Conservation (phyloP, 805 yeast species). For the Metschnikowia gelsemii region DNA sequence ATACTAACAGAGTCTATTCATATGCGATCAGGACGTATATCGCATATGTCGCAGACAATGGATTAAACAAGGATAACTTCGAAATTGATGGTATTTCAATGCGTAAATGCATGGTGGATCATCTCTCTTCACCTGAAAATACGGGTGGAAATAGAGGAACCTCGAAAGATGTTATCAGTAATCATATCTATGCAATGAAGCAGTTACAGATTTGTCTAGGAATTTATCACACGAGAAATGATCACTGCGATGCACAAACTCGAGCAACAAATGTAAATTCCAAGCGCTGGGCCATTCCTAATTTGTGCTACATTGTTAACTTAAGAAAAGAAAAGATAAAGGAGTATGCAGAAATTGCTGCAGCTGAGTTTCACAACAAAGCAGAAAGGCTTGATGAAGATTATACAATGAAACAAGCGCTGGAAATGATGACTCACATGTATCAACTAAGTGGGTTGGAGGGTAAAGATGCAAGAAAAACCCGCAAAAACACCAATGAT, state of each 20-base stretch:
- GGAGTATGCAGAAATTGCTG: neutral
- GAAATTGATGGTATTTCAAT: conserved; percentile 2
- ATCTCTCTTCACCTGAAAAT: neutral
- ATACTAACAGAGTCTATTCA: neutral
- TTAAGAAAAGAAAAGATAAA: neutral
- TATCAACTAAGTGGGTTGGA: neutral
- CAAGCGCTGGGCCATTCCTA: neutral
- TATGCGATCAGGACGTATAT: conserved; percentile 5
- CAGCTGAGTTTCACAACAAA: neutral
- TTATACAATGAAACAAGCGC: neutral
- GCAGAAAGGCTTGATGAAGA: neutral
- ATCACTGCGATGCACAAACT: neutral
- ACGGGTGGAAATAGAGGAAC: no score
- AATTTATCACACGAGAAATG: neutral
- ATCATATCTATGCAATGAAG: neutral
- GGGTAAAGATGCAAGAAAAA: neutral
- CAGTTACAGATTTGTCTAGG: neutral
- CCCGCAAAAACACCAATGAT: neutral
- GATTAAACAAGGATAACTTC: neutral
- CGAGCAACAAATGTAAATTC: neutral
- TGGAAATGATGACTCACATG: conserved; percentile 6
- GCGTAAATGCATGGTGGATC: conserved; percentile 1
- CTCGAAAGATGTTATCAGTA: neutral
- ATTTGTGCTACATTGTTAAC: neutral
- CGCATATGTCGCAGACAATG: conserved; percentile 1